Evolutionary conservation across 306 rosid species (phyloP), one percentile per base, ranked within the genome.

Genomic region (Pachyrhizus erosus): DNA sequence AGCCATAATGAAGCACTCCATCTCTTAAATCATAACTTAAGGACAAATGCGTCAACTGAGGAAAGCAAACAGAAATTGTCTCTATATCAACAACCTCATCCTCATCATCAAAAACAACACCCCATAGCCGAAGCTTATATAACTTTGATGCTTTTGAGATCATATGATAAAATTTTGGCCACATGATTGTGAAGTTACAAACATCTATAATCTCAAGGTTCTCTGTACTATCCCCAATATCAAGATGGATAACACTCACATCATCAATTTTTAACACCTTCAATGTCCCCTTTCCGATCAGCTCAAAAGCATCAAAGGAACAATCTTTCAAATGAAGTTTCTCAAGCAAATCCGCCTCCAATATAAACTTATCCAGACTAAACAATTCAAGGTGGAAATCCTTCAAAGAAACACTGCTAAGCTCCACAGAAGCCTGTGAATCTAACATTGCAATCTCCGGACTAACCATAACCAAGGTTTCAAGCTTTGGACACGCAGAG

Each of bases 151-250:
- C 91, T 65, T 85, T 91, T 2, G 92, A 89, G 80, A 94, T 92
- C 97, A 88, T 90, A 15, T 86, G 84, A 84, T 84, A 92, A 85
- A 92, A 91, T 70, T 88, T 90, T 7, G 94, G 92, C 98, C 97
- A 91, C 81, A 87, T 81, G 70, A 90, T 86, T 14, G 96, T 90
- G 88, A 87, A 92, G 87, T 87, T 89, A 73, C 88, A 78, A 31
- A 92, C 92, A 83, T 94, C 94, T 55, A 94, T 91, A 80, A 88
- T 82, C 88, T 92, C 92, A 7, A 92, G 93, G 83, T 89, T 94
- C 85, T 90, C 93, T 9, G 89, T 84, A 80, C 80, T 84, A 76
- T 90, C 97, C 6, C 91, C 94, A 80, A 94, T 84, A 73, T 91
- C 91, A 34, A 94, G 91, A 83, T 90, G 91, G 77, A 89, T 79